phyloP scores from a whole-genome alignment of 345 rosid genomes.

The Gossypium australe region DNA sequence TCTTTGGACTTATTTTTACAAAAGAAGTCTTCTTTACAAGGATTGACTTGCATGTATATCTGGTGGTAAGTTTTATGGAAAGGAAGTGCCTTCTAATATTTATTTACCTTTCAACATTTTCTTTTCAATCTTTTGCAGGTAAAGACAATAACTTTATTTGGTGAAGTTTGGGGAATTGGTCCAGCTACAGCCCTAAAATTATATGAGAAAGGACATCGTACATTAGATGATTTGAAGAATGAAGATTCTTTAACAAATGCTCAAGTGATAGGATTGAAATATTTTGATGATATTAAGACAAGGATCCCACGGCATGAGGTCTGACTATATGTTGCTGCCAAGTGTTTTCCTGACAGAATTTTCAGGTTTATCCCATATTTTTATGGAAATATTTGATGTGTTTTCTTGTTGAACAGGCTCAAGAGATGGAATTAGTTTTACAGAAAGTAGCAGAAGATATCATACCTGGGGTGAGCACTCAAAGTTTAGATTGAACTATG shows the following conservation, averaged over 20 bases:
- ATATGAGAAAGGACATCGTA: constrained; percentile 83
- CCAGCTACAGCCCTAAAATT: constrained; percentile 90
- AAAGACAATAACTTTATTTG: constrained; percentile 70
- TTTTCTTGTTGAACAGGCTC: constrained; percentile 43
- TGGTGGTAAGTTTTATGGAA: not conserved
- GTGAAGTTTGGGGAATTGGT: constrained; percentile 98
- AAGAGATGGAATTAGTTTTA: constrained; percentile 75
- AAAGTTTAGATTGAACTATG: constrained; percentile 3
- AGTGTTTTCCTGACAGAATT: not conserved
- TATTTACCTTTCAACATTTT: not conserved
- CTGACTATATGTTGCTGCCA: constrained; percentile 17
- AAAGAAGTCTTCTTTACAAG: not conserved
- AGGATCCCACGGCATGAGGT: constrained; percentile 94
- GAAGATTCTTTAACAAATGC: constrained; percentile 75
- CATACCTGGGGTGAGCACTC: constrained; percentile 67
- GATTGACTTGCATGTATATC: not conserved
- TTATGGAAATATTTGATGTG: not conserved
- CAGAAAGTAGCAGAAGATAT: constrained; percentile 66
- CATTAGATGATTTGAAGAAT: constrained; percentile 67
- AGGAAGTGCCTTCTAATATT: not conserved
- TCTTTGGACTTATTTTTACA: not conserved
- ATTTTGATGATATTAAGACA: constrained; percentile 75
- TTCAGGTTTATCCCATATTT: not conserved
- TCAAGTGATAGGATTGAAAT: constrained; percentile 84
- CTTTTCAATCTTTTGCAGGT: constrained; percentile 44